Evolutionary conservation across 768 basidiomycete species (phyloP).

Genomic region (Sistotremastrum suecicum): DNA sequence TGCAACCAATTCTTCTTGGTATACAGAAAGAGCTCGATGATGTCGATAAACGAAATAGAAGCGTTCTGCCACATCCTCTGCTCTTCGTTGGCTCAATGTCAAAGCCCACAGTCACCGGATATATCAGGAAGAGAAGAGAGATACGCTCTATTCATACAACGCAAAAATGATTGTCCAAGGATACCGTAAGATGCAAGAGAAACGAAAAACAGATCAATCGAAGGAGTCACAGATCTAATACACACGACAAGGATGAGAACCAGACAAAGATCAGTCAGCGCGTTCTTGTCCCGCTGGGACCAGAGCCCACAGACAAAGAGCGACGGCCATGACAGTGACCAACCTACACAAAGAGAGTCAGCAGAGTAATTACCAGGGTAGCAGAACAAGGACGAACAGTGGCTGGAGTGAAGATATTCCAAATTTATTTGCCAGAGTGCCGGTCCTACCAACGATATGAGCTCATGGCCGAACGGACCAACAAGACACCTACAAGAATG

Average conservation of each 20-base stretch:
- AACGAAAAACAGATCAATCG: too few relatives aligned
- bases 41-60: too few relatives aligned
- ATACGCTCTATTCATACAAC: too few relatives aligned
- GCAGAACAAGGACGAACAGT: conserved; percentile 23
- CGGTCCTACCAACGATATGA: conserved; percentile 21
- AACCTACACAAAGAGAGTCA: conserved; percentile 20
- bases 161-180: too few relatives aligned
- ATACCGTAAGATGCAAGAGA: too few relatives aligned
- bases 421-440: conserved; percentile 46
- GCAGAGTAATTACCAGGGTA: not conserved
- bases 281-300: conserved; percentile 20
- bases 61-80: too few relatives aligned
- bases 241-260: not conserved
- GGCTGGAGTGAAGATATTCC: conserved; percentile 51
- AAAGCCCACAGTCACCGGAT: too few relatives aligned
- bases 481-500: conserved; percentile 31
- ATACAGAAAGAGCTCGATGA: too few relatives aligned
- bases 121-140: too few relatives aligned
- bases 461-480: not conserved
- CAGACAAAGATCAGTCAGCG: too few relatives aligned
- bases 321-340: conserved; percentile 45
- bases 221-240: not conserved
- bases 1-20: too few relatives aligned
- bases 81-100: too few relatives aligned
- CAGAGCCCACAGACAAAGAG: conserved; percentile 42